Base-by-base conservation (phyloP, 805 yeast species). In the Cephaloascus fragrans region DNA sequence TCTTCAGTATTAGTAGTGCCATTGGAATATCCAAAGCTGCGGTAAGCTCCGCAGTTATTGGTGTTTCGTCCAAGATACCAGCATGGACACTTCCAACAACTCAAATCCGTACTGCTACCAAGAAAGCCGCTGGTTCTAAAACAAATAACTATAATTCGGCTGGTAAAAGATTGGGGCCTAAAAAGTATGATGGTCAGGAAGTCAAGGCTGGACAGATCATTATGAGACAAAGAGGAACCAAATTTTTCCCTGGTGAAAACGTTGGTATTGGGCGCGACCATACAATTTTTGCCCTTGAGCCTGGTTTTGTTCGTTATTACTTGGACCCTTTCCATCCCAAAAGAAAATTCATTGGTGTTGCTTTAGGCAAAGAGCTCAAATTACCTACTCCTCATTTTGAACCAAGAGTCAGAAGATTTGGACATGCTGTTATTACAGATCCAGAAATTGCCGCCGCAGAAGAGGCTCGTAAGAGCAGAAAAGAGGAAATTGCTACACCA, bases 271-370 rank as follows among this genome's bases (percentile, higher is more conserved):
- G 98, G 45, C 81, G 77, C 51, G 97, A 93, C 58, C 97, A 89
- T 59, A 90, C 98, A 2, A 73, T 93, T 26, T 87, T 70, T 58
- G 96, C 98, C 3, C 52, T 69, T 28, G 97, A 93, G 55, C 96
- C 96, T 3, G 98, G 98, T 19, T 87, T 68, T 57, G 97, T 90
- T 23, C 75, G 94, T 46, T 93, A 76, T 62, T 93, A 93, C 61
- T 64, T 81, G 44, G 96, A 93, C 65, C 97, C 98, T 4, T 93
- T 93, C 71, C 97, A 93, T 55, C 97, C 97, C 34, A 76, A 78
- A 56, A 78, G 97, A 55, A 83, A 80, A 55, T 86, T 85, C 54
- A 83, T 88, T 46, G 98, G 98, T 32, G 79, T 93, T 31, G 88
- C 95, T 0, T 69, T 93, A 38, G 64, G 63, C 31, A 70, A 71